Conservation (phyloP, 2,329 filamentous ascomycete genomes). For the Paecilomyces dactylethromorphus region DNA sequence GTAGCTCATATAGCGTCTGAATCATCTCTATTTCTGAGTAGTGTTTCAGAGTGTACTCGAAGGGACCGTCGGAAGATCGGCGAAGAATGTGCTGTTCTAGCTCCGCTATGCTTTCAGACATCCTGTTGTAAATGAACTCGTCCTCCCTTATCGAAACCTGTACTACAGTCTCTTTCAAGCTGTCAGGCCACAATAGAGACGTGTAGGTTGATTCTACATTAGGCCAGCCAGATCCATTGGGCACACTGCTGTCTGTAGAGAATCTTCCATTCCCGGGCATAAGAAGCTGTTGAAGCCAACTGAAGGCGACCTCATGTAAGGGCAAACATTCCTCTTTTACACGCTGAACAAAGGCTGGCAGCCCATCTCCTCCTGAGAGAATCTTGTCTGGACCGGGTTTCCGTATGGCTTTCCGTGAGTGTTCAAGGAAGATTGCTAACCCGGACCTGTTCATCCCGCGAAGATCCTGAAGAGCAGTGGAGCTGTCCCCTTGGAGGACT, state of each 20-base stretch:
- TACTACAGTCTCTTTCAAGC: constrained; percentile 49
- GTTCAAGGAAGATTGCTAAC: constrained; percentile 51
- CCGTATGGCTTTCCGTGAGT: constrained; percentile 42
- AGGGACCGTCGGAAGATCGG: constrained; percentile 9
- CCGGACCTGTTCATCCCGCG: constrained; percentile 42
- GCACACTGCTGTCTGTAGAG: constrained; percentile 2
- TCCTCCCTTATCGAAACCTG: constrained; percentile 50
- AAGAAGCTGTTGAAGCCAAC: constrained; percentile 49
- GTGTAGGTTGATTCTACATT: constrained; percentile 43
- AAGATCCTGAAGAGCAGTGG: constrained; percentile 43
- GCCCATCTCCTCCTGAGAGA: constrained; percentile 30
- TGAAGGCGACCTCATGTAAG: constrained; percentile 46
- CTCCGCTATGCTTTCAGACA: constrained; percentile 26
- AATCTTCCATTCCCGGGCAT: constrained; percentile 28
- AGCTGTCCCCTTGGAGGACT: constrained; percentile 43
- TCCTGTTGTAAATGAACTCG: constrained; percentile 42
- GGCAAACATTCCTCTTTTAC: constrained; percentile 44
- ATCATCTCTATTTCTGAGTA: constrained; percentile 45
- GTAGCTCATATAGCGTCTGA: constrained; percentile 59
- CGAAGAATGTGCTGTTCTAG: constrained; percentile 23
- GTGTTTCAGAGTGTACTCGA: constrained; percentile 24
- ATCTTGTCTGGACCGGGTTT: constrained; percentile 32
- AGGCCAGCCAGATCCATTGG: constrained; percentile 9
- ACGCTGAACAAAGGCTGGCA: constrained; percentile 34
- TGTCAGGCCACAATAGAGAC: constrained; percentile 48